Conservation (phyloP, 305 asterid species). For the Ilex paraguariensis region DNA sequence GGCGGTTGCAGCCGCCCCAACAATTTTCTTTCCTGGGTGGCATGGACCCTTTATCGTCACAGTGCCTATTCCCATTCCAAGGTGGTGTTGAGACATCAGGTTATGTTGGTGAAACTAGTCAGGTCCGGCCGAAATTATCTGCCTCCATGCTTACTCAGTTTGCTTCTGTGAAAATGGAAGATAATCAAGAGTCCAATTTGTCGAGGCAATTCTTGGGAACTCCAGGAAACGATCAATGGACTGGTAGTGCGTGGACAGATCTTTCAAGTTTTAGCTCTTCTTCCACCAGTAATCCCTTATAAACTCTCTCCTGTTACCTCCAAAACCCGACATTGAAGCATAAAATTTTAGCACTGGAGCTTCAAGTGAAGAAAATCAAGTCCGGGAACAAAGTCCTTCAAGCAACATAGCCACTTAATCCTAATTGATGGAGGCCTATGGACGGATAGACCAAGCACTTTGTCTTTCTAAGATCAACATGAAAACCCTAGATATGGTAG, state of each 20-base stretch:
- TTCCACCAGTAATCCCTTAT: slow-evolving; percentile 58
- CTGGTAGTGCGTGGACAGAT: slow-evolving; percentile 50
- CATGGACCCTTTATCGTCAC: slow-evolving; percentile 26
- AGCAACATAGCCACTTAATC: neutral
- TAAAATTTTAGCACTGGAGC: neutral
- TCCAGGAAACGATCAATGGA: slow-evolving; percentile 52
- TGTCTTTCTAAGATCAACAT: neutral
- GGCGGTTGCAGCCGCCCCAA: slow-evolving; percentile 55
- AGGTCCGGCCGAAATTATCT: slow-evolving; percentile 41
- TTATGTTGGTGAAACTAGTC: slow-evolving; percentile 38
- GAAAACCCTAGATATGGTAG: slow-evolving; percentile 49
- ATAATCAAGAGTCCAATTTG: slow-evolving; percentile 31
- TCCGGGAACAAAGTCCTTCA: no score
- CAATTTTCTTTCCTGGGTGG: slow-evolving; percentile 66
- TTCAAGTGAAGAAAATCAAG: no score
- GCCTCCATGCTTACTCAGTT: slow-evolving; percentile 37
- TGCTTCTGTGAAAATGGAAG: slow-evolving; percentile 67
- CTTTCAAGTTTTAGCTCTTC: slow-evolving; percentile 73
- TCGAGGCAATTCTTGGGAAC: slow-evolving; percentile 49
- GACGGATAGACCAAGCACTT: neutral
- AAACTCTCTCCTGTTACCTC: slow-evolving; percentile 1
- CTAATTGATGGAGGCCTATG: neutral
- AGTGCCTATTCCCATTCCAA: slow-evolving; percentile 46
- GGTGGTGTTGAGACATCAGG: slow-evolving; percentile 37
- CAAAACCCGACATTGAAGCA: slow-evolving; percentile 3